Evolutionary conservation across 768 basidiomycete genomes (phyloP), one percentile per base, ranked within the genome.

Genomic region (Pisolithus marmoratus): DNA sequence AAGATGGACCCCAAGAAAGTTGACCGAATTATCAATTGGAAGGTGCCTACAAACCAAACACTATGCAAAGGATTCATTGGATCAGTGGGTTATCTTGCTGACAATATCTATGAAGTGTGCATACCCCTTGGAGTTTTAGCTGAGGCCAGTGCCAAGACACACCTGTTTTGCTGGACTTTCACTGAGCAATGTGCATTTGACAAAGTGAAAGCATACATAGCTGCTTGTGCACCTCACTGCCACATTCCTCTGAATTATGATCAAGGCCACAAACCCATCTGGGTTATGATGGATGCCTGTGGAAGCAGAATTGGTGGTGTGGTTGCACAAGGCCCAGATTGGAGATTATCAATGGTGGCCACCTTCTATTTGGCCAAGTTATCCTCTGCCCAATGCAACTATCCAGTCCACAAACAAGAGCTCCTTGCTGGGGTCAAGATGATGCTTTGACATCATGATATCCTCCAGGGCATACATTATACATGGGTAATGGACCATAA

Each of bases 1-100:
- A 43, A 50, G 1, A 74, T 76, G 71, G 74, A 77, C 45, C 70
- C 71, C 0, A 54, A 70, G 34, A 77, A 77, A 48, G 72, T 78
- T 0, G 70, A 74, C 34, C 52, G 54, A 0, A 60, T 76, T 0
- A 2, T 37, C 1, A 55, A 66, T 1, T 77, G 77, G 76, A 48
- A 37, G 49, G 8, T 49, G 54, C 20, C 50, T 57, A 24, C 27
- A 67, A 3, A 34, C 12, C 56, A 51, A 1, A 38, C 24, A 3
- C 6, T 23, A 1, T 38, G 70, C 2, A 38, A 48, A 8, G 54
- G 54, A 0, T 53, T 55, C n/a, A 22, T 48, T 20, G 34, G 31
- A 4, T 17, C 31, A 2, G 31, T 37, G 0, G 47, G 12, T 7
- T 48, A 45, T 14, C 44, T 45, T 1, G 44, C 29, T 23, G 44